phyloP scores from a whole-genome alignment of 2,329 filamentous ascomycete species.

The Xylariales sp. region DNA sequence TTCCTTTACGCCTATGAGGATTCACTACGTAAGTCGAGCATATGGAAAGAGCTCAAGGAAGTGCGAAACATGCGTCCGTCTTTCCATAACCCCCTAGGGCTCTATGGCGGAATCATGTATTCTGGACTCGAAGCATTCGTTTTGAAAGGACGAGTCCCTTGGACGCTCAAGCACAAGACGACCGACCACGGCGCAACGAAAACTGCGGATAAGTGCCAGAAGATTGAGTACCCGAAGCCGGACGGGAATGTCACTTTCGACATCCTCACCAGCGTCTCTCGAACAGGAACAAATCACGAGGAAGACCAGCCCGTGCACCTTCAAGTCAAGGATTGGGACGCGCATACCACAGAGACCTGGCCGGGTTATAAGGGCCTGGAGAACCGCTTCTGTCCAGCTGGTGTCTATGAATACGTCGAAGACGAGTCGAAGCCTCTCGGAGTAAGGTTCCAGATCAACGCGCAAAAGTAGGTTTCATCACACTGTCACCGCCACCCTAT shows the following conservation, averaged over 20 bases:
- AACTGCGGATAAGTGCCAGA: conserved; percentile 69
- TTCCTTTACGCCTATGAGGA: conserved; percentile 96
- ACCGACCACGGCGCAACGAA: conserved; percentile 77
- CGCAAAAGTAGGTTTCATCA: conserved; percentile 93
- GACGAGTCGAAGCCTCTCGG: conserved; percentile 81
- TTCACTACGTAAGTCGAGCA: conserved; percentile 73
- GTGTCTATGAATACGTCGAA: conserved; percentile 97
- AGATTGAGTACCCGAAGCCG: conserved; percentile 96
- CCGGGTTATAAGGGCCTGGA: conserved; percentile 88
- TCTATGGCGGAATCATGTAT: conserved; percentile 88
- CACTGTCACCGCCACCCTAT: neutral
- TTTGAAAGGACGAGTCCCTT: conserved; percentile 78
- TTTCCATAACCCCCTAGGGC: conserved; percentile 80
- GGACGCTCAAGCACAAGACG: conserved; percentile 83
- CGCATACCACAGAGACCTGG: conserved; percentile 77
- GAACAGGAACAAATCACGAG: conserved; percentile 96
- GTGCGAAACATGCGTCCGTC: conserved; percentile 97
- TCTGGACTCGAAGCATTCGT: conserved; percentile 89
- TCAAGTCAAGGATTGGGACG: conserved; percentile 92
- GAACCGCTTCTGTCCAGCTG: conserved; percentile 94
- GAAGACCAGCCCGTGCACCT: conserved; percentile 97
- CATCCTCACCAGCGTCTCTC: conserved; percentile 89
- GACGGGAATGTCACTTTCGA: conserved; percentile 95
- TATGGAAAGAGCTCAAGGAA: conserved; percentile 92
- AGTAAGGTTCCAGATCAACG: conserved; percentile 94